Base-by-base conservation (phyloP, 768 basidiomycete species). In the Tremella fuciformis region DNA sequence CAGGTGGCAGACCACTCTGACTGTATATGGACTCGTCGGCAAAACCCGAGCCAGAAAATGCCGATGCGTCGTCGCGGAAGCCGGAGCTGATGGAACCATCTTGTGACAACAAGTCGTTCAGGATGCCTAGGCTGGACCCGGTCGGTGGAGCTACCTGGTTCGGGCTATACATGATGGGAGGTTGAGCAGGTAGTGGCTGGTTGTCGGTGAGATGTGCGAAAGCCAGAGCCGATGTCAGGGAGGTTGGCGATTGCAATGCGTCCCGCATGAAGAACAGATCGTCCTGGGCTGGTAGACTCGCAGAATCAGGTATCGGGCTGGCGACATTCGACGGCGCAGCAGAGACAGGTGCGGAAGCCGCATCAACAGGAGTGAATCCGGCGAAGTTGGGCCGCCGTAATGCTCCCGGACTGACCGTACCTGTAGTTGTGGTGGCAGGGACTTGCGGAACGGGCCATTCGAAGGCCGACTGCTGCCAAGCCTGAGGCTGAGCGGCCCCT, bases 401-500 rank as follows among this genome's bases (percentile, higher is more conserved):
- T 1, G 62, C 62, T 13, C 63, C 66, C 15, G 69, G 69, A 39
- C 69, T 69, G 59, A 70, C 63, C 9, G 69, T 73, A 8, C 60
- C 60, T 6, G 51, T 18, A 8, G 24, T 40, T 24, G 22, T 29
- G 18, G 16, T 25, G 25, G 46, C 21, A 53, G 44, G 42, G 47
- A 42, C 11, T 53, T 42, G 44, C 21, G 46, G 6, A 19, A 38
- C 41, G 16, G 22, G 19, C 19, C 11, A 25, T n/a, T n/a, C 38
- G 21, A n/a, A 42, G 16, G 29, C 13, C n/a, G 49, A 46, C 13
- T 55, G 53, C 8, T 53, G 26, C 41, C 55, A 55, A 21, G 38
- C 39, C 24, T 9, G 57, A n/a, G 8, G 50, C 47, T 13, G 69
- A 66, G 8, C 53, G 58, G 3, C 26, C 51, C 13, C n/a, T 56